A percentile compares a stretch with the other conserved stretches of the same genome.
phyloP scores from a whole-genome alignment of 2,329 filamentous ascomycete genomes.

The Colletotrichum musae region DNA sequence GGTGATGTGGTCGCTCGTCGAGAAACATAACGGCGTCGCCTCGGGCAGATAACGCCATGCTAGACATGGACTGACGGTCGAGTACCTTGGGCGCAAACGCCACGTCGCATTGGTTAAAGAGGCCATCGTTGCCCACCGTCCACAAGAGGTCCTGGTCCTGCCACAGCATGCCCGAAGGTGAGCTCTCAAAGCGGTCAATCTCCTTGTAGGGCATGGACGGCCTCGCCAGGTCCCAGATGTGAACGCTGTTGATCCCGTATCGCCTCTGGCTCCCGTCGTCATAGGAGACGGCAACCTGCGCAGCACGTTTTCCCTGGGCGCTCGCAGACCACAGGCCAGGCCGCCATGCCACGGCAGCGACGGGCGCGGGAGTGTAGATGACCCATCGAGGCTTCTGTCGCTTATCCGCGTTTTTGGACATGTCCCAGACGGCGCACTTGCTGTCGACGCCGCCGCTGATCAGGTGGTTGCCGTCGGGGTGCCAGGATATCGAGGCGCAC shows the following conservation, averaged over 20 bases:
- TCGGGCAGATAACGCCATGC: slow-evolving; percentile 71
- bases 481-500: slow-evolving; percentile 75
- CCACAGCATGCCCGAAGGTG: slow-evolving; percentile 74
- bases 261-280: slow-evolving; percentile 69
- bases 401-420: slow-evolving; percentile 72
- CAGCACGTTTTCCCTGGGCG: slow-evolving; percentile 70
- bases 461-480: slow-evolving; percentile 77
- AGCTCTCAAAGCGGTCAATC: slow-evolving; percentile 71
- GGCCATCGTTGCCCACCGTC: slow-evolving; percentile 74
- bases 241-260: slow-evolving; percentile 71
- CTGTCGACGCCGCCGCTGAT: slow-evolving; percentile 75
- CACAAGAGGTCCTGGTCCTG: slow-evolving; percentile 76
- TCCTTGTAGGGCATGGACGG: slow-evolving; percentile 78
- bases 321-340: slow-evolving; percentile 77
- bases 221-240: slow-evolving; percentile 79
- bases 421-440: slow-evolving; percentile 76
- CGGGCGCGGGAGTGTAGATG: slow-evolving; percentile 72
- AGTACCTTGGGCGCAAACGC: slow-evolving; percentile 75
- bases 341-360: slow-evolving; percentile 73
- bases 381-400: slow-evolving; percentile 76
- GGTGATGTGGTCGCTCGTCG: slow-evolving; percentile 67
- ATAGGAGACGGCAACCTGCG: slow-evolving; percentile 74
- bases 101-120: slow-evolving; percentile 76
- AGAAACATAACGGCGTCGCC: slow-evolving; percentile 75
- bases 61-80: slow-evolving; percentile 73